A percentile compares a stretch with the other conserved stretches of the same genome.
Conservation (phyloP, 2,329 filamentous ascomycete genomes). For the Epichloe sylvatica region DNA sequence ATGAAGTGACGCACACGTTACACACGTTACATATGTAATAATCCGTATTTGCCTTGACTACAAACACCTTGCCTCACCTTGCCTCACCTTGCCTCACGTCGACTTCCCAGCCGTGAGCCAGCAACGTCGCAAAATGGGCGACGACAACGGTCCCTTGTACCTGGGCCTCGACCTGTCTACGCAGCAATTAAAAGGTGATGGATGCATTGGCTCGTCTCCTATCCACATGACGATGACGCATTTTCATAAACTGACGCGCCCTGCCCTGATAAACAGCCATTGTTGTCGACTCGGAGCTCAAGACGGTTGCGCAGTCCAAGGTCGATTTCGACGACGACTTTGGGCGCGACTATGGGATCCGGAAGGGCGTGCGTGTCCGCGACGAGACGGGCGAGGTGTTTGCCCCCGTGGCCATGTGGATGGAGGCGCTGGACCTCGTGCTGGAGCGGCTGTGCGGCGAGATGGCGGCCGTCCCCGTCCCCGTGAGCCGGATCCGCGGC, state of each 20-base stretch:
- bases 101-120: too few species aligned
- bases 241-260: neutral
- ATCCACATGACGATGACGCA: neutral
- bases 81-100: too few species aligned
- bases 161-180: conserved; percentile 93
- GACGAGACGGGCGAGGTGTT: conserved; percentile 76
- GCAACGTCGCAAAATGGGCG: neutral
- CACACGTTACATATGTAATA: too few species aligned
- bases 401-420: conserved; percentile 85
- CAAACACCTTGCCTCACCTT: too few species aligned
- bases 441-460: conserved; percentile 56
- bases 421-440: conserved; percentile 82
- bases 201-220: conserved; percentile 31
- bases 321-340: conserved; percentile 91
- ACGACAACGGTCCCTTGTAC: conserved; percentile 49
- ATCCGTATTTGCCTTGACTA: too few species aligned
- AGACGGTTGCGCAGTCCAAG: conserved; percentile 70
- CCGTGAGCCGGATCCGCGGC: conserved; percentile 62
- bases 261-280: conserved; percentile 47
- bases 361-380: conserved; percentile 78
- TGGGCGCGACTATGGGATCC: conserved; percentile 56
- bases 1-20: too few species aligned
- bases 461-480: conserved; percentile 47
- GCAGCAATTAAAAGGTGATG: conserved; percentile 81
- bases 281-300: conserved; percentile 69